phyloP scores from a whole-genome alignment of 192 early-diverging fungal genomes.

The Phycomyces blakesleeanus region DNA sequence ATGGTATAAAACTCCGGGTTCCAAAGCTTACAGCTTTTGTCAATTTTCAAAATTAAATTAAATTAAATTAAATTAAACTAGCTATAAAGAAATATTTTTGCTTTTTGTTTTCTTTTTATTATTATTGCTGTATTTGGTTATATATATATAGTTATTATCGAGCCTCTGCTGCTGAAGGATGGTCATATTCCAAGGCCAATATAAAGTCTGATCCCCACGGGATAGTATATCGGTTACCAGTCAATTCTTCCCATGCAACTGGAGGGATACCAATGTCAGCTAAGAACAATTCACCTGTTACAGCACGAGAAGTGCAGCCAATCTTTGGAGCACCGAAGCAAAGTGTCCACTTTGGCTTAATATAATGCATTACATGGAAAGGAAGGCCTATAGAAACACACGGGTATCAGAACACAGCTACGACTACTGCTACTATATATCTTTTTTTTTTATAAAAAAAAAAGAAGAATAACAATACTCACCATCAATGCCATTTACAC shows the following conservation, averaged over 20 bases:
- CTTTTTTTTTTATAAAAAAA: too few species aligned
- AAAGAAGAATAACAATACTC: conserved; percentile 3
- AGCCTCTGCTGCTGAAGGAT: too few species aligned
- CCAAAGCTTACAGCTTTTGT: too few species aligned
- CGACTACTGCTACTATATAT: too few species aligned
- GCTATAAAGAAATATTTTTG: too few species aligned
- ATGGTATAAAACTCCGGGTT: neutral
- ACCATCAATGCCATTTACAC: conserved; percentile 55
- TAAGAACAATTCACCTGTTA: conserved; percentile 70
- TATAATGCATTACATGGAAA: conserved; percentile 47
- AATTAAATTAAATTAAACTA: too few species aligned
- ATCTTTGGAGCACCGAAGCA: conserved; percentile 70
- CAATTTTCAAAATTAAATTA: too few species aligned
- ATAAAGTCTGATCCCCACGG: conserved; percentile 17
- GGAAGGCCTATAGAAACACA: conserved; percentile 45
- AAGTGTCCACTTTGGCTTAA: conserved; percentile 74
- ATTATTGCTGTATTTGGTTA: too few species aligned
- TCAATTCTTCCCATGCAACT: conserved; percentile 54
- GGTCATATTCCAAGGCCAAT: conserved; percentile 13
- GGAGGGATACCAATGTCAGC: conserved; percentile 75
- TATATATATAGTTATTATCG: too few species aligned
- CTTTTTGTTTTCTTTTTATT: too few species aligned
- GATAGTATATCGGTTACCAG: conserved; percentile 24
- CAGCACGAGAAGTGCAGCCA: conserved; percentile 52
- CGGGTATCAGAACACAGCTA: too few species aligned